A percentile compares a stretch with the other conserved stretches of the same genome.
Conservation (phyloP, 78 protist species). For the Reticulomyxa filosa region DNA sequence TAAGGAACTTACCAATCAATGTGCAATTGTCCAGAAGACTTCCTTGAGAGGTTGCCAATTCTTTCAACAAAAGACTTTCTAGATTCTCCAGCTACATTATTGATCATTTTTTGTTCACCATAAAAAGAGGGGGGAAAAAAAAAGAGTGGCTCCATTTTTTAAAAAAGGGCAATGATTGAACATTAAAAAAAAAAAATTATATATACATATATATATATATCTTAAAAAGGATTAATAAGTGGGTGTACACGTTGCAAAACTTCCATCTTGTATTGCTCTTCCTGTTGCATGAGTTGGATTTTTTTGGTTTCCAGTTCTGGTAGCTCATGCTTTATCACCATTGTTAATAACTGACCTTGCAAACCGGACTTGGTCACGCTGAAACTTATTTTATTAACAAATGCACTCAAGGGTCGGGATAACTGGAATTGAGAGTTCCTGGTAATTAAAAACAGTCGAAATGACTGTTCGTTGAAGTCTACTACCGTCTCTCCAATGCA, state of each 20-base stretch:
- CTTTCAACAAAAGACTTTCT: slow-evolving; percentile 37
- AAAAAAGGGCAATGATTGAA: too few species aligned
- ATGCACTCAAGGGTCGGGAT: neutral
- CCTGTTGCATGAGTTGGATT: slow-evolving; percentile 29
- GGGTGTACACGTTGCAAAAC: too few species aligned
- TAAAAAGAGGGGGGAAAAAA: too few species aligned
- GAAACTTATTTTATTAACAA: slow-evolving; percentile 30
- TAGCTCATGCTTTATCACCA: slow-evolving; percentile 40
- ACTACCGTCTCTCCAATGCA: slow-evolving; percentile 59
- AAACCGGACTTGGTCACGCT: slow-evolving; percentile 43
- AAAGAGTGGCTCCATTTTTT: too few species aligned
- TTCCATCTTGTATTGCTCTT: slow-evolving; percentile 39
- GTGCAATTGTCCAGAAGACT: slow-evolving; percentile 48
- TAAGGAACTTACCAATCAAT: slow-evolving; percentile 30
- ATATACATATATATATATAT: too few species aligned
- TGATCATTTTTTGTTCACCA: too few species aligned
- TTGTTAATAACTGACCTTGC: slow-evolving; percentile 49
- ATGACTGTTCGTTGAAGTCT: slow-evolving; percentile 35
- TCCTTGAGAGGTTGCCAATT: slow-evolving; percentile 35
- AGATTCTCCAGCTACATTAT: slow-evolving; percentile 35
- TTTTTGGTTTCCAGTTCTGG: slow-evolving; percentile 42
- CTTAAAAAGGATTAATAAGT: too few species aligned
- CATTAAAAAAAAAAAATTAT: too few species aligned
- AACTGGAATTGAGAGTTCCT: slow-evolving; percentile 6
- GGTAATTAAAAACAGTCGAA: slow-evolving; percentile 41